Evolutionary conservation across 1,284 basidiomycete species (phyloP).

Genomic region (Ustilago cynodontis): DNA sequence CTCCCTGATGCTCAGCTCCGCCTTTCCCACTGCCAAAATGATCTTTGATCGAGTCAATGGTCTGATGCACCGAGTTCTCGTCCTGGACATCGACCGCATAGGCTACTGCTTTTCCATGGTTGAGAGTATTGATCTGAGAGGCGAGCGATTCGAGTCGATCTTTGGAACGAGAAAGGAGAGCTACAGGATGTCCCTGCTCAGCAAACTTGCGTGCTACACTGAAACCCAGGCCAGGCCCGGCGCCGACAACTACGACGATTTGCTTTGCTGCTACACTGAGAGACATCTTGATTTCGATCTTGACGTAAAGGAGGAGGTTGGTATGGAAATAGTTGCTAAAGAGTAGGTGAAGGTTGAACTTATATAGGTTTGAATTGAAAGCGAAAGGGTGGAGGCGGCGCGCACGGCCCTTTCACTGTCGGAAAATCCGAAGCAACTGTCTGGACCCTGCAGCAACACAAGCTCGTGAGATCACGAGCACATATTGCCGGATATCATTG

Average conservation of each 20-base stretch:
- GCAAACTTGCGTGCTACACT: constrained; percentile 42
- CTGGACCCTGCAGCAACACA: constrained; percentile 20
- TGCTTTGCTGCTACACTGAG: constrained; percentile 32
- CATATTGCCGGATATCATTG: constrained; percentile 9
- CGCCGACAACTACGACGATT: constrained; percentile 43
- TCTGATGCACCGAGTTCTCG: constrained; percentile 27
- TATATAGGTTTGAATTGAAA: constrained; percentile 21
- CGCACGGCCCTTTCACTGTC: constrained; percentile 5
- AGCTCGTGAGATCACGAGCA: constrained; percentile 5
- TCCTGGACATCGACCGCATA: constrained; percentile 44
- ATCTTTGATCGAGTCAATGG: constrained; percentile 30
- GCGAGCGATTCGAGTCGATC: constrained; percentile 43
- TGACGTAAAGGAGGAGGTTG: neutral
- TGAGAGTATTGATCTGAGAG: constrained; percentile 33
- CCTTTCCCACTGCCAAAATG: constrained; percentile 34
- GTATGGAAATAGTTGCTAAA: too few relatives aligned
- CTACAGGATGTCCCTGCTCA: constrained; percentile 46
- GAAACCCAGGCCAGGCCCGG: constrained; percentile 43
- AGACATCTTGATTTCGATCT: constrained; percentile 7
- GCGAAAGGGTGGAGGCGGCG: too few relatives aligned
- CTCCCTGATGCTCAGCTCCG: constrained; percentile 31
- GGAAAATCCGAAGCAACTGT: neutral
- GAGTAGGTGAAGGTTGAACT: neutral
- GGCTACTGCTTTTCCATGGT: constrained; percentile 28
- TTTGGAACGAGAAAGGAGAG: constrained; percentile 43